Evolutionary conservation across 139 green algal species (phyloP).

Genomic region (Pseudopediastrum boryanum): DNA sequence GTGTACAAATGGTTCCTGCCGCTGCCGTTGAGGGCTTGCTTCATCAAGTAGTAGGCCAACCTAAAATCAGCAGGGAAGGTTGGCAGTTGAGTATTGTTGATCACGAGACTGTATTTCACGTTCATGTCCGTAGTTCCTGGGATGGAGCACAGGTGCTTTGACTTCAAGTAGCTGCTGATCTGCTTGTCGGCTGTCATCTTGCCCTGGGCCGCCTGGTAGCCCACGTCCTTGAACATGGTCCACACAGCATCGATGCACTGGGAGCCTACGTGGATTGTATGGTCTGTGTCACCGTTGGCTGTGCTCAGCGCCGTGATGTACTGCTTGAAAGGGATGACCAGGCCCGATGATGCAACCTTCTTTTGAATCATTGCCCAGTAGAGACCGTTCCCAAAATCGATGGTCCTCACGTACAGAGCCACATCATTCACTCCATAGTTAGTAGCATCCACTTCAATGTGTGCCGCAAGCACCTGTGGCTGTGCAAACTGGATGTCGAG

Average conservation of each 20-base stretch:
- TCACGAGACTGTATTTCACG: not conserved
- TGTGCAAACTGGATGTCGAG: not conserved
- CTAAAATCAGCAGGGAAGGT: not conserved
- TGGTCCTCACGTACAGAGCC: not conserved
- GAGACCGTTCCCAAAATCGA: not conserved
- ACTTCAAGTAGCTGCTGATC: not conserved
- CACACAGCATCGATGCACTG: not conserved
- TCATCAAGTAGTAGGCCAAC: not conserved
- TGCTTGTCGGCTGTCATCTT: not conserved
- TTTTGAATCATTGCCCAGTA: not conserved
- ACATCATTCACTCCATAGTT: not conserved
- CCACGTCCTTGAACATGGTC: not conserved
- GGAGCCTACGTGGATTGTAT: not conserved
- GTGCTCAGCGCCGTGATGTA: not conserved
- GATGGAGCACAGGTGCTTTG: not conserved
- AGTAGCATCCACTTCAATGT: not conserved
- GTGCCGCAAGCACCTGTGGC: not conserved
- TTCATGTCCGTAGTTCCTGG: not conserved
- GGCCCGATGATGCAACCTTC: not conserved
- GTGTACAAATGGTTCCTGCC: not conserved
- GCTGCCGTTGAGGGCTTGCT: not conserved
- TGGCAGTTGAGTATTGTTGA: conserved; percentile 1
- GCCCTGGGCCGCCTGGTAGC: not conserved
- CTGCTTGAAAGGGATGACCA: conserved; percentile 3
- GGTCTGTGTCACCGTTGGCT: not conserved